These are phyloP conservation scores for Ophiostoma piceae DNA, from an alignment of 2,329 filamentous ascomycete genomes.

Conservation along the genomic window DNA sequence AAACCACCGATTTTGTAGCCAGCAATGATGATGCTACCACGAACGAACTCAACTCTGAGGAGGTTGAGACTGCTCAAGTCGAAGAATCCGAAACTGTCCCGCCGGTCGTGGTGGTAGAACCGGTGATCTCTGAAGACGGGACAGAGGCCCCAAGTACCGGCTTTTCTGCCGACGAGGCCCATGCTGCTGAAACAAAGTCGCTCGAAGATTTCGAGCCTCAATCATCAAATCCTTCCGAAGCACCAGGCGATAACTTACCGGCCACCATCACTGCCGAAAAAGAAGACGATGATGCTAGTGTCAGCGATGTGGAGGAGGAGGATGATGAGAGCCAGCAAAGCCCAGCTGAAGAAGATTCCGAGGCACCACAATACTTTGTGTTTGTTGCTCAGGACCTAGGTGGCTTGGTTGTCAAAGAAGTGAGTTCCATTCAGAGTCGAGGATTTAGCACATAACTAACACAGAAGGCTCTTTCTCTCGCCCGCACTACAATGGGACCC, in stretches of 20 bases:
- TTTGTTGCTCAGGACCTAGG: slow-evolving; percentile 7
- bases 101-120: not conserved
- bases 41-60: not conserved
- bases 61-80: not conserved
- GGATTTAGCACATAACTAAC: not conserved
- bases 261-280: not conserved
- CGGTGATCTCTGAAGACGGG: not conserved
- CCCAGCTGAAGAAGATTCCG: not conserved
- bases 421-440: not conserved
- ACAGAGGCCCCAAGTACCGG: not conserved
- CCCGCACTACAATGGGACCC: not conserved
- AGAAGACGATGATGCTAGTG: not conserved
- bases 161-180: not conserved
- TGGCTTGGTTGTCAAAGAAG: not conserved
- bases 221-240: not conserved
- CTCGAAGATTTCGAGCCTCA: not conserved
- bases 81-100: not conserved
- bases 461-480: not conserved
- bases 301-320: not conserved
- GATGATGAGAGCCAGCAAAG: not conserved
- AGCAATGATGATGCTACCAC: not conserved
- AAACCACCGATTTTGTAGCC: not conserved
- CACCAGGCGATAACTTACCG: not conserved
- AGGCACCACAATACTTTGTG: not conserved
- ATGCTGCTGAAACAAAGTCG: not conserved